Evolutionary conservation across 768 basidiomycete species (phyloP).

Genomic region (Crepidotus variabilis): DNA sequence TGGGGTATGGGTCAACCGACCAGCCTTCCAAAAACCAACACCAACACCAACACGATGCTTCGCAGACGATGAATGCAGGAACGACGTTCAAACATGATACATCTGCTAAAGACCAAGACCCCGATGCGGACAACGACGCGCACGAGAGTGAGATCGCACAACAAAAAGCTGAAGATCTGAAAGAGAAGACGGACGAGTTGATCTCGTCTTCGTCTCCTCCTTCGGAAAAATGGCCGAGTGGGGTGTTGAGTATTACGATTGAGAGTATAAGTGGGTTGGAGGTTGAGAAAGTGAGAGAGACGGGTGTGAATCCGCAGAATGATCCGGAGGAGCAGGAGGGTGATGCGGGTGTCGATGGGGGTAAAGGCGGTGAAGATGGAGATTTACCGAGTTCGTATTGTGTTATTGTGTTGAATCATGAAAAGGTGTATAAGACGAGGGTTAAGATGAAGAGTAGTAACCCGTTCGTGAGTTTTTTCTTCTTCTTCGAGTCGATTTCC

Average conservation of each 20-base stretch:
- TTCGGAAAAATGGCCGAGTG: conserved; percentile 58
- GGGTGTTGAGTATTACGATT: conserved; percentile 60
- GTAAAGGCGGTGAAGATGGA: conserved; percentile 40
- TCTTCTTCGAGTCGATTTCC: background rate
- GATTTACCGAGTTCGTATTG: conserved; percentile 70
- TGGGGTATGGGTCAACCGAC: background rate
- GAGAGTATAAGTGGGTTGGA: conserved; percentile 66
- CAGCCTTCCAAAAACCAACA: background rate
- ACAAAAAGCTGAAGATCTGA: conserved; percentile 33
- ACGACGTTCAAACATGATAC: no score
- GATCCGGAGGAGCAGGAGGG: conserved; percentile 51
- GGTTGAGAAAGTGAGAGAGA: conserved; percentile 47
- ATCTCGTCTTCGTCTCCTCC: conserved; percentile 44
- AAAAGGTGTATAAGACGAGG: conserved; percentile 40
- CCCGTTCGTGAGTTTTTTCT: conserved; percentile 34
- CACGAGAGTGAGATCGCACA: conserved; percentile 28
- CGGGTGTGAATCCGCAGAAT: conserved; percentile 43
- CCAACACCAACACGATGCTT: background rate
- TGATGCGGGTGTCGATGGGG: conserved; percentile 21
- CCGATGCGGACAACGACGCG: background rate
- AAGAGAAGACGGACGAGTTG: conserved; percentile 33
- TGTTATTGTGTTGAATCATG: conserved; percentile 38
- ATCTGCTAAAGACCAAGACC: background rate
- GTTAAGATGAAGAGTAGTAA: conserved; percentile 43
- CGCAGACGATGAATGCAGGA: no score